Conservation (phyloP, 169 alveolate species). For the Cryptosporidium xiaoi region DNA sequence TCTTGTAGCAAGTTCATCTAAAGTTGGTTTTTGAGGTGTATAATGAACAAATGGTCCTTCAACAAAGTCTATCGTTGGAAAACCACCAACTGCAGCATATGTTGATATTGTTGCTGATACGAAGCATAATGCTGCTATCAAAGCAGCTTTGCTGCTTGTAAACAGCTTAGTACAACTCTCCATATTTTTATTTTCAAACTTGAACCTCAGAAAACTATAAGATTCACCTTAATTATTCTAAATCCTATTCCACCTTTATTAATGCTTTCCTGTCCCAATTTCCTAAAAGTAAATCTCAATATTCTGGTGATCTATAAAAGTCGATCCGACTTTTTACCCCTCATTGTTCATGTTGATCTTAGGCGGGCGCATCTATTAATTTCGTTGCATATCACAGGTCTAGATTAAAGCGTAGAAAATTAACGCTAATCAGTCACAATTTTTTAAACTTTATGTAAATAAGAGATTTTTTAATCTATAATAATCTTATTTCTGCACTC, state of each 20-base stretch:
- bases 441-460: too few species aligned
- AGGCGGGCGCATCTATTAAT: constrained; percentile 72
- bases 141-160: constrained; percentile 16
- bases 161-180: constrained; percentile 46
- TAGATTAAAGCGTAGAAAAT: too few species aligned
- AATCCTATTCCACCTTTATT: constrained; percentile 52
- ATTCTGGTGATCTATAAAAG: constrained; percentile 44
- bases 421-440: too few species aligned
- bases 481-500: too few species aligned
- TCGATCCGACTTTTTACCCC: constrained; percentile 32
- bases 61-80: constrained; percentile 42
- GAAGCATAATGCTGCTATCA: constrained; percentile 27
- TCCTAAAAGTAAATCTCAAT: constrained; percentile 24
- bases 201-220: constrained; percentile 39
- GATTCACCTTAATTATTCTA: constrained; percentile 39
- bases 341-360: constrained; percentile 38
- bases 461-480: too few species aligned
- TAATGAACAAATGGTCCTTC: constrained; percentile 5
- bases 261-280: constrained; percentile 60
- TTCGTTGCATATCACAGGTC: background rate
- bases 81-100: constrained; percentile 46
- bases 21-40: constrained; percentile 19
- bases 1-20: constrained; percentile 25
- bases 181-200: constrained; percentile 26
- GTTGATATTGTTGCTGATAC: constrained; percentile 14